A percentile compares a stretch with the other conserved stretches of the same genome.
Evolutionary conservation across 331 rosid species (phyloP).

Genomic region (Acacia pycnantha): DNA sequence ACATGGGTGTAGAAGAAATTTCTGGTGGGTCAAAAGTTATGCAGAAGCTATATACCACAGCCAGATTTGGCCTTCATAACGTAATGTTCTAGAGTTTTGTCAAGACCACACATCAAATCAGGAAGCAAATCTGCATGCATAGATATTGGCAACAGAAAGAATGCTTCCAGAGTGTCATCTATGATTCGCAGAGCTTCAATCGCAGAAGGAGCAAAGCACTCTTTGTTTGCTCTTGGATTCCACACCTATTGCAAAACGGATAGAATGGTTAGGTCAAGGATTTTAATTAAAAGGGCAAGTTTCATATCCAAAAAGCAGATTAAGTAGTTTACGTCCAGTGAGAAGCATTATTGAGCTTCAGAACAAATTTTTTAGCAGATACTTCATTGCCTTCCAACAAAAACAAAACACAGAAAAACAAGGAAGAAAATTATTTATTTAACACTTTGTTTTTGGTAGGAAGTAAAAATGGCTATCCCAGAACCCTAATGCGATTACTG

Average conservation of each 20-base stretch:
- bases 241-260: slow-evolving; percentile 51
- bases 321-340: background rate
- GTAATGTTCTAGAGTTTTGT: slow-evolving; percentile 81
- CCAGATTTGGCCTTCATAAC: slow-evolving; percentile 71
- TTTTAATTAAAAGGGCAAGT: background rate
- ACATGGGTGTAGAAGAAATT: slow-evolving; percentile 13
- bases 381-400: background rate
- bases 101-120: slow-evolving; percentile 75
- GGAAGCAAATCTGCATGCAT: slow-evolving; percentile 66
- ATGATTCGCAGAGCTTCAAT: slow-evolving; percentile 69
- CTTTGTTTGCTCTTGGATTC: slow-evolving; percentile 81
- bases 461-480: background rate
- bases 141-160: slow-evolving; percentile 81
- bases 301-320: background rate
- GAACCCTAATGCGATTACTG: background rate
- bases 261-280: slow-evolving; percentile 14
- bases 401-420: background rate
- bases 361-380: slow-evolving; percentile 1
- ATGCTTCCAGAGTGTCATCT: slow-evolving; percentile 89
- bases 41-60: slow-evolving; percentile 60
- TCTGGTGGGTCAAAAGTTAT: slow-evolving; percentile 23
- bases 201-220: slow-evolving; percentile 77
- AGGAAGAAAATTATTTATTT: background rate
- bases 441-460: background rate
- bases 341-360: background rate